Evolutionary conservation across 2,329 filamentous ascomycete species (phyloP).

Genomic region (Colletotrichum cuscutae): DNA sequence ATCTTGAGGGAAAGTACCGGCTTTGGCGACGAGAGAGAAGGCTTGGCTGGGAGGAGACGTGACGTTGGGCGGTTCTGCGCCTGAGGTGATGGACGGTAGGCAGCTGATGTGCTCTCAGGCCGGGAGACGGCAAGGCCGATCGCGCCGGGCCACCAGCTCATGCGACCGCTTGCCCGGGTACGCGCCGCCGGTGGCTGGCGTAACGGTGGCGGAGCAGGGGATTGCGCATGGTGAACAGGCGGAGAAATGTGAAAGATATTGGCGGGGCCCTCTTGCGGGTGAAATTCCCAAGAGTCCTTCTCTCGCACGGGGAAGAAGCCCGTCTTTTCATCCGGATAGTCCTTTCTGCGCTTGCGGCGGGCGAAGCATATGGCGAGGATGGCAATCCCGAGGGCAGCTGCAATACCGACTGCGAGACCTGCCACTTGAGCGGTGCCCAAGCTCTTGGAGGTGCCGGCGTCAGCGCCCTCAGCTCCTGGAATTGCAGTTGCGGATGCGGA

Average conservation of each 20-base stretch:
- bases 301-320: conserved; percentile 51
- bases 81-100: conserved; percentile 23
- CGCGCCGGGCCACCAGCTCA: conserved; percentile 47
- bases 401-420: conserved; percentile 33
- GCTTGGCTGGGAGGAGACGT: conserved; percentile 55
- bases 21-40: conserved; percentile 41
- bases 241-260: conserved; percentile 54
- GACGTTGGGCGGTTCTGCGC: conserved; percentile 47
- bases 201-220: conserved; percentile 35
- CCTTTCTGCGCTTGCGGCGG: conserved; percentile 53
- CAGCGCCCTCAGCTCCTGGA: conserved; percentile 25
- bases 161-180: conserved; percentile 29
- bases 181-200: conserved; percentile 12
- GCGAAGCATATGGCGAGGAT: conserved; percentile 58
- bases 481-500: conserved; percentile 14
- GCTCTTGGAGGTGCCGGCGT: conserved; percentile 16
- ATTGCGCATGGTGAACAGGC: conserved; percentile 46
- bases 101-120: conserved; percentile 37
- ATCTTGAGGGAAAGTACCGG: conserved; percentile 56
- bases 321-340: conserved; percentile 48
- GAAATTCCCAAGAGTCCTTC: conserved; percentile 48
- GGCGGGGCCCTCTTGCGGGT: conserved; percentile 26
- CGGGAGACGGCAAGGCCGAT: conserved; percentile 59
- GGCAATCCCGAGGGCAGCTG: conserved; percentile 48
- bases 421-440: conserved; percentile 32